Evolutionary conservation across 768 basidiomycete genomes (phyloP).

Genomic region (Cantharellus cinnabarinus): DNA sequence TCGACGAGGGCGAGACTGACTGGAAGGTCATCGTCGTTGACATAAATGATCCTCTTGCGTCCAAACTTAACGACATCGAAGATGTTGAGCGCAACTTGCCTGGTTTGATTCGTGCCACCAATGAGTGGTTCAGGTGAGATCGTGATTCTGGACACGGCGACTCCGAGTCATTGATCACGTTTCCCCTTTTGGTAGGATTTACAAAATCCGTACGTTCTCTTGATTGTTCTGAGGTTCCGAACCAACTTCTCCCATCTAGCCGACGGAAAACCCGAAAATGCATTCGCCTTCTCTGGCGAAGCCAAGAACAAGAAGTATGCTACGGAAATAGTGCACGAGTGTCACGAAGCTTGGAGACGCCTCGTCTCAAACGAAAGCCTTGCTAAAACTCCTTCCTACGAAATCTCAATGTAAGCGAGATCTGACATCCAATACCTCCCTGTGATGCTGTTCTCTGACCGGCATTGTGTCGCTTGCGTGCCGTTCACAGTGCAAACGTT

Average conservation of each 20-base stretch:
- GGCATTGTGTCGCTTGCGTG: neutral
- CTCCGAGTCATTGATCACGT: neutral
- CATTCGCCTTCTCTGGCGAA: conserved; percentile 97
- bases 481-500: conserved; percentile 45
- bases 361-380: conserved; percentile 60
- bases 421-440: neutral
- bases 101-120: conserved; percentile 88
- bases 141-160: neutral
- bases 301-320: conserved; percentile 99
- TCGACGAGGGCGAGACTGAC: conserved; percentile 99
- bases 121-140: conserved; percentile 88
- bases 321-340: conserved; percentile 96
- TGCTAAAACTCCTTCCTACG: conserved; percentile 49
- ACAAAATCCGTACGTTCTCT: conserved; percentile 46
- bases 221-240: neutral
- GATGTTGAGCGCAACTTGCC: conserved; percentile 97
- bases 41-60: conserved; percentile 82
- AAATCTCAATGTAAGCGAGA: conserved; percentile 64
- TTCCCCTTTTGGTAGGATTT: conserved; percentile 35
- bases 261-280: conserved; percentile 92
- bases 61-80: conserved; percentile 95
- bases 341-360: conserved; percentile 95
- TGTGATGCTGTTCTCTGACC: neutral
- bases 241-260: conserved; percentile 15
- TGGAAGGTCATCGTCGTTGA: conserved; percentile 99